These are phyloP conservation scores for Suillus hirtellus DNA, from an alignment of 768 basidiomycete species.

Conservation along the genomic window DNA sequence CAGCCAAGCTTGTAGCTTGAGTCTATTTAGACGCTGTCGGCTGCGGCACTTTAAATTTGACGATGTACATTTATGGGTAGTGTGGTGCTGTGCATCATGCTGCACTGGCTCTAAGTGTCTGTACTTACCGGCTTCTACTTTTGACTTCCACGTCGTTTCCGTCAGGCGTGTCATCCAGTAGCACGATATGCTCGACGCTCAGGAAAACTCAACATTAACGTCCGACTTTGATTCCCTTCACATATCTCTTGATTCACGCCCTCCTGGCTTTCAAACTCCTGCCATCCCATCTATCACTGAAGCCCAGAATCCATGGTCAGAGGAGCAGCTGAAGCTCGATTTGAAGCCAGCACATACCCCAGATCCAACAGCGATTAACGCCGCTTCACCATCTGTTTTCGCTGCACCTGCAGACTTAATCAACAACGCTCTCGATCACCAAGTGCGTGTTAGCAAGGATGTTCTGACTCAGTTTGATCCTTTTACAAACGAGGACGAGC, in stretches of 20 bases:
- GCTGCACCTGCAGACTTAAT: conserved; percentile 15
- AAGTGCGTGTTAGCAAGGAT: conserved; percentile 31
- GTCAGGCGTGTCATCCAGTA: background rate
- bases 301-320: conserved; percentile 24
- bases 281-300: background rate
- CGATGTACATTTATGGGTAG: conserved; percentile 4
- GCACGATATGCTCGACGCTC: conserved; percentile 3
- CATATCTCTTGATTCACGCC: conserved; percentile 2
- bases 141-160: background rate
- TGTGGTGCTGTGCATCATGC: background rate
- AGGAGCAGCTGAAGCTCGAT: conserved; percentile 14
- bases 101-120: background rate
- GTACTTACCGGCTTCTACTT: background rate
- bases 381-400: conserved; percentile 39
- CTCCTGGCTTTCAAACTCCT: conserved; percentile 1
- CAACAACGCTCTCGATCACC: conserved; percentile 12
- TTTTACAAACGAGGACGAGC: conserved; percentile 55
- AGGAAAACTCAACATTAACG: background rate
- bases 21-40: background rate
- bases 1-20: background rate
- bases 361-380: conserved; percentile 46
- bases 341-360: conserved; percentile 31
- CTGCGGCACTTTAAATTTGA: background rate
- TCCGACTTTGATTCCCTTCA: conserved; percentile 5
- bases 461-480: conserved; percentile 72